Evolutionary conservation across 306 rosid genomes (phyloP), one percentile per base, ranked within the genome.

Genomic region (Casuarina glauca): DNA sequence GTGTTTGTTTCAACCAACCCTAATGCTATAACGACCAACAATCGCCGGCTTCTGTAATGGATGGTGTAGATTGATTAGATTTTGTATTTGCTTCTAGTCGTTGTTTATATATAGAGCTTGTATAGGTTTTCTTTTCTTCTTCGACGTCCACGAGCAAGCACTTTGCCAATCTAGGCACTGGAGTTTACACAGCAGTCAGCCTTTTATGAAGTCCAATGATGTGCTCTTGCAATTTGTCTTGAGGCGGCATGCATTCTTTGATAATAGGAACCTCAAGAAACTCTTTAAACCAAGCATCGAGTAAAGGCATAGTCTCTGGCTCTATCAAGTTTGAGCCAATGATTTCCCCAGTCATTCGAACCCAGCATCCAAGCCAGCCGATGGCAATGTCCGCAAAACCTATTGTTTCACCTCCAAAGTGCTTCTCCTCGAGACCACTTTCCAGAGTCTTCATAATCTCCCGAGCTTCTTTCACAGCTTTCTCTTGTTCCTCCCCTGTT

Each of bases 401-500:
- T 57, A 89, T 53, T 26, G 32, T 26, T 26, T 26, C 32, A 26
- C 32, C 32, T 26, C 32, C 32, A 26, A 26, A 26, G 32, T 8
- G 69, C 20, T 85, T 83, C 57, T 79, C 82, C 73, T 62, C 80
- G 16, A 87, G 79, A 9, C 76, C 89, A 77, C 78, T 76, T 75
- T 85, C 87, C 70, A 86, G 84, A 61, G 53, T 78, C 87, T 85
- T 83, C 32, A 87, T 74, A 58, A 75, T 83, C 86, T 87, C 81
- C 45, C 85, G 51, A 6, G 50, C 84, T 79, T 85, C 91, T 53
- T 79, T 67, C n/a, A 70, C 87, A 70, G 81, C 91, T 68, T 64
- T 81, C 74, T 79, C 77, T 76, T 82, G 79, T 70, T 86, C 93
- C 76, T 86, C 87, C 32, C 89, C 90, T 57, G 45, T 74, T 70